Evolutionary conservation across 139 green algal genomes (phyloP).

Genomic region (Micractinium conductrix): DNA sequence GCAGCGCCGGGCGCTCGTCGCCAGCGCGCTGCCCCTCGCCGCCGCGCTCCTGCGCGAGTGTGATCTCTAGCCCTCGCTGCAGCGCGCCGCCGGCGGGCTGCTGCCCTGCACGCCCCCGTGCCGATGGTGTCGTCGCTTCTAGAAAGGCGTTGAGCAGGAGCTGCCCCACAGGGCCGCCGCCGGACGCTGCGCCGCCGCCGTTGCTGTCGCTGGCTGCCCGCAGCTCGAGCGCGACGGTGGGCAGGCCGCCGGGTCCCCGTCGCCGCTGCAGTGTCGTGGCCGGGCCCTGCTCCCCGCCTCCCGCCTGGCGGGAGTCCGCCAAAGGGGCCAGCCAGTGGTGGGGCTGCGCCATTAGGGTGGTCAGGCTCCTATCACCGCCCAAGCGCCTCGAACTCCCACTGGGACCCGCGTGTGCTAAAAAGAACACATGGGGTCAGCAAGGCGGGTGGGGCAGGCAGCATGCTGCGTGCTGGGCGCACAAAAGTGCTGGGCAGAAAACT

Average conservation of each 20-base stretch:
- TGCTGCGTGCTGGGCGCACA: too few relatives aligned
- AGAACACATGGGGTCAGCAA: too few relatives aligned
- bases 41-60: neutral
- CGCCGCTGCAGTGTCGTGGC: neutral
- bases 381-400: too few relatives aligned
- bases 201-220: neutral
- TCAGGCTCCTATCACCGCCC: too few relatives aligned
- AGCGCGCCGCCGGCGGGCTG: too few relatives aligned
- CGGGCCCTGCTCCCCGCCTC: too few relatives aligned
- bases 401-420: too few relatives aligned
- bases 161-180: neutral
- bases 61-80: neutral
- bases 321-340: neutral
- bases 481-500: too few relatives aligned
- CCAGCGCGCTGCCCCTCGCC: neutral
- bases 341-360: neutral
- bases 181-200: neutral
- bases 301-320: neutral
- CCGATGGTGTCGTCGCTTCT: neutral
- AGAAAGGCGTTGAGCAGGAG: neutral
- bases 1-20: too few relatives aligned
- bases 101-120: conserved; percentile 4
- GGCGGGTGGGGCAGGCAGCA: too few relatives aligned
- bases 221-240: neutral
- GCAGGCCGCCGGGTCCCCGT: neutral